Evolutionary conservation across 129 eudicot genomes (phyloP), one percentile per base, ranked within the genome.

Genomic region (Pseudognaphalium luteoalbum): DNA sequence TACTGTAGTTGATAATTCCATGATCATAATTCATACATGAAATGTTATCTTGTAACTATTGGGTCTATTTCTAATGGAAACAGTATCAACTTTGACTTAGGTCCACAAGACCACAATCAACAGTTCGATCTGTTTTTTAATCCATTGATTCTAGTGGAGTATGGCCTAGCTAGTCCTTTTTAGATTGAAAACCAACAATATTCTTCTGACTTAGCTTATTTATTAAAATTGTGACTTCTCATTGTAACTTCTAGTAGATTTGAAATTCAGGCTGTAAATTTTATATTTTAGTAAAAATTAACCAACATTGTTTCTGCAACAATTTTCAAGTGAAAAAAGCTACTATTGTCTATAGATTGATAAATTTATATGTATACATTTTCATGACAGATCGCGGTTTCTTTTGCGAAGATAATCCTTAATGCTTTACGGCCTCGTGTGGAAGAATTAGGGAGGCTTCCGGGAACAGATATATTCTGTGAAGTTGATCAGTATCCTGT

Each of bases 401-500:
- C 99, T 15, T 87, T 94, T 72, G 93, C 84, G 5, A 93, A 94
- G 84, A 86, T 91, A 51, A 77, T 94, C 19, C 83, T 94, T 1
- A 82, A 79, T 37, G 85, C 89, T 17, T 71, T 86, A 14, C 81
- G 86, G 35, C 96, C 96, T 41, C 80, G 91, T n/a, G 88, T 83
- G 19, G 89, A 86, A 66, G 77, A 83, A 5, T 84, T 91, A 16
- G 99, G 99, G 7, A 86, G 85, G 79, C 76, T 94, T 60, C 99
- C 99, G 0, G 93, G 96, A 63, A 88, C 93, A 2, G 84, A 81
- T 50, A 82, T 87, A 69, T 94, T 85, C 20, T 71, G 93, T 57
- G 88, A 87, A 77, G 84, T 91, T 33, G 81, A 91, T 21, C 99
- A 94, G 62, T 94, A 91, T 62, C 92, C 96, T 5, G 85, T 82